Percentiles rank a stretch among this genome's conserved stretches.
These are phyloP conservation scores for Fusarium sp. DNA, from an alignment of 2,329 filamentous ascomycete genomes.

Conservation along the genomic window DNA sequence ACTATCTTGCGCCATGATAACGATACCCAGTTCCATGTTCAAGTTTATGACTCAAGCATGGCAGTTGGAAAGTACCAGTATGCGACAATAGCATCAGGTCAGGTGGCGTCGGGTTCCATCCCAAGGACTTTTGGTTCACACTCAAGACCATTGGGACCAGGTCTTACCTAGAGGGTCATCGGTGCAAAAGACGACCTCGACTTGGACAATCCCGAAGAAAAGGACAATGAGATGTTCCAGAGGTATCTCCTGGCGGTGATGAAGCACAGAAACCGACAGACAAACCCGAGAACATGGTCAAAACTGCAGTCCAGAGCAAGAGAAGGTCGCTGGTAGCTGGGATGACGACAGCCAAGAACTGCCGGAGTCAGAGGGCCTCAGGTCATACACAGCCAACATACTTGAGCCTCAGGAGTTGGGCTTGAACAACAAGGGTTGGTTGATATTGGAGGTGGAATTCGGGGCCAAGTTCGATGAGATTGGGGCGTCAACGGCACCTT, in stretches of 20 bases:
- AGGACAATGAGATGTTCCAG: constrained; percentile 38
- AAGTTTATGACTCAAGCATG: constrained; percentile 80
- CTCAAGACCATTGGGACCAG: constrained; percentile 77
- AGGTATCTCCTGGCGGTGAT: constrained; percentile 24
- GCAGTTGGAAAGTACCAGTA: constrained; percentile 67
- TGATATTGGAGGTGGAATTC: constrained; percentile 68
- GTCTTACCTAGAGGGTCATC: constrained; percentile 61
- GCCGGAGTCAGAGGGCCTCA: constrained; percentile 45
- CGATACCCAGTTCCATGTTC: constrained; percentile 65
- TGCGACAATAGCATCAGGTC: constrained; percentile 72
- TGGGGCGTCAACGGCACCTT: constrained; percentile 60
- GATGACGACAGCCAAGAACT: constrained; percentile 43
- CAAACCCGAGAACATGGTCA: neutral
- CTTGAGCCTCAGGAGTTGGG: constrained; percentile 1
- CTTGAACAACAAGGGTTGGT: constrained; percentile 53
- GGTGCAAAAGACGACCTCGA: constrained; percentile 50
- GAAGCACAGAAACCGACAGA: neutral
- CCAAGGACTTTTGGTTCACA: constrained; percentile 68
- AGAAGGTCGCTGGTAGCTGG: constrained; percentile 53
- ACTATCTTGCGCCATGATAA: constrained; percentile 67
- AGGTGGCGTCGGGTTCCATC: constrained; percentile 75
- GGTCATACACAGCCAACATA: constrained; percentile 31
- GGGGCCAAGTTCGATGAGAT: constrained; percentile 70
- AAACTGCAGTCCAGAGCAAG: neutral
- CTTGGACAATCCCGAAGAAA: constrained; percentile 45